Evolutionary conservation across 2,329 filamentous ascomycete species (phyloP), one percentile per base, ranked within the genome.

Genomic region (Apiospora koreana): DNA sequence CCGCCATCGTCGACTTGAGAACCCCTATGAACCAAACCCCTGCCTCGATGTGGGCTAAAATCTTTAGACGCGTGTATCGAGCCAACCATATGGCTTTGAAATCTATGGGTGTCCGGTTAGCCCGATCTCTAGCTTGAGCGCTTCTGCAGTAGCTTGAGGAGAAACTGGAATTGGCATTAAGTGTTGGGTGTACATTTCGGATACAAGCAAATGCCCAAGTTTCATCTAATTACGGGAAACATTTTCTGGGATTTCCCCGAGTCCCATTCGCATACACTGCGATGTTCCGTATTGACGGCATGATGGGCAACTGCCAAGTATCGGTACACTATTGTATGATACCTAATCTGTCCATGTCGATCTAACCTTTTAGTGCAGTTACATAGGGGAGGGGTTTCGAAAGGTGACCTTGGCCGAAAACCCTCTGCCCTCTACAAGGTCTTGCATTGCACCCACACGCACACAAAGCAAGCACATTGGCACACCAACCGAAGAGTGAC

Each of bases 21-120:
- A 62, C 54, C 54, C 54, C 50, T 58, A 58, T 46, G 16, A 35
- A 58, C 31, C 25, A n/a, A n/a, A n/a, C 31, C 64, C 64, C 64
- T 45, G 64, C 64, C 23, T 18, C 64, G 64, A 66, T 66, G n/a
- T 28, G 41, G 23, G 6, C 64, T 66, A 43, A 23, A 9, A 45
- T 28, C 41, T n/a, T 25, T 41, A 16, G 38, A 2, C 38, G 23
- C 64, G n/a, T 66, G 64, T 45, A 66, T 66, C 64, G 64, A 66
- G 42, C 64, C 64, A 66, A 66, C 64, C 38, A 66, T 62, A 18
- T 62, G 54, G 31, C 9, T 38, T 62, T 35, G 21, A 18, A 38
- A 12, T 58, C 50, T 58, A 35, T 14, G 50, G 50, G 28, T 35
- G 28, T 31, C 50, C 16, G 28, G 21, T 8, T 58, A 35, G 7